phyloP scores from a whole-genome alignment of 78 protist genomes.

The Emiliania huxleyi region DNA sequence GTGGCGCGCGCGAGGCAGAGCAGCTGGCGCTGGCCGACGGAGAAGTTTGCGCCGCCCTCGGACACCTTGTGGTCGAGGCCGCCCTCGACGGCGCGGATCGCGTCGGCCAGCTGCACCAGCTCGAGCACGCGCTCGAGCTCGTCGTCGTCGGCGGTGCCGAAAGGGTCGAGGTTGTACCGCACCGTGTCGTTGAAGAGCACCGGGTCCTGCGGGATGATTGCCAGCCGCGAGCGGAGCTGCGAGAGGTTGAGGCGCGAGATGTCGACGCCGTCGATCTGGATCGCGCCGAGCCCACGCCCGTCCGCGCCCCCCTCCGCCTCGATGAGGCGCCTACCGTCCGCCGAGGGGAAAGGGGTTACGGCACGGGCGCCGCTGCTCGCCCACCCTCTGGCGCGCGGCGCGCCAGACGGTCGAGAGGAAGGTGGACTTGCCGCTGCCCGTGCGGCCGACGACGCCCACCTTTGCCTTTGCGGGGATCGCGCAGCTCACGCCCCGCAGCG shows the following conservation, averaged over 20 bases:
- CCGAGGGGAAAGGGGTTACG: not conserved
- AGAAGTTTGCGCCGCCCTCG: slow-evolving; percentile 76
- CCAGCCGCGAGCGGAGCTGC: slow-evolving; percentile 68
- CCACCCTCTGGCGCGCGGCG: too few relatives aligned
- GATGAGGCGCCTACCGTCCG: too few relatives aligned
- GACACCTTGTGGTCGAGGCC: not conserved
- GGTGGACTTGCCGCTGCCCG: slow-evolving; percentile 62
- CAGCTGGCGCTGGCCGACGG: slow-evolving; percentile 91
- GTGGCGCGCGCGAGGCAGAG: slow-evolving; percentile 89
- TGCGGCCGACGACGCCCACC: slow-evolving; percentile 62
- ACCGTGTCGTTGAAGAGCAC: slow-evolving; percentile 75
- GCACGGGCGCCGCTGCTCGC: not conserved
- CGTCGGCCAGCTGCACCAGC: slow-evolving; percentile 42
- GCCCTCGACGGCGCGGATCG: not conserved
- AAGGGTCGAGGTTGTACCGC: slow-evolving; percentile 88
- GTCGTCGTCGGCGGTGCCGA: slow-evolving; percentile 60
- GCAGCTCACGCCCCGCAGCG: not conserved
- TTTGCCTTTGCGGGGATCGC: not conserved
- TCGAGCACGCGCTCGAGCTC: slow-evolving; percentile 67
- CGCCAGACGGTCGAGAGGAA: slow-evolving; percentile 8
- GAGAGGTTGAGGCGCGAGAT: slow-evolving; percentile 57
- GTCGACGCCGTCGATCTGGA: slow-evolving; percentile 65
- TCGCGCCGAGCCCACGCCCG: not conserved
- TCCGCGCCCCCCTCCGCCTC: slow-evolving; percentile 39
- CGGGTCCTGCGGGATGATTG: slow-evolving; percentile 94